These are phyloP conservation scores for Epichloe scottii DNA, from an alignment of 2,329 filamentous ascomycete genomes.

Conservation along the genomic window DNA sequence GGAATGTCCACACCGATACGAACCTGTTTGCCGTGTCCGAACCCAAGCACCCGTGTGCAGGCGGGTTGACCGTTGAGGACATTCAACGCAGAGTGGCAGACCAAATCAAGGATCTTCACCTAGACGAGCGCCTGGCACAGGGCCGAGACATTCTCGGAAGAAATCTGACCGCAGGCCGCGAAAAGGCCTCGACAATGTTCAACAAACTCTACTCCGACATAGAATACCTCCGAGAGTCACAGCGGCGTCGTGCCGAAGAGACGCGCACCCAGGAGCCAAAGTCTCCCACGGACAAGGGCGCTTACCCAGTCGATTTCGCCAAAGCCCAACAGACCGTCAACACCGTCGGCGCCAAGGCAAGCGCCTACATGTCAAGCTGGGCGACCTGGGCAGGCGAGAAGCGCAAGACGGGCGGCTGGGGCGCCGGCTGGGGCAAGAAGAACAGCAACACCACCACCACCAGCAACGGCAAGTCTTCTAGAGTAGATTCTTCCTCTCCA, in stretches of 20 bases:
- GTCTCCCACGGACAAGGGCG: slow-evolving; percentile 5
- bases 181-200: slow-evolving; percentile 78
- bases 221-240: slow-evolving; percentile 44
- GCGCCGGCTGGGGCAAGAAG: slow-evolving; percentile 26
- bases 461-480: slow-evolving; percentile 16
- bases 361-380: slow-evolving; percentile 57
- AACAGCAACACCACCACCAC: background rate
- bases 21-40: slow-evolving; percentile 92
- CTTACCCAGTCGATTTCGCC: slow-evolving; percentile 17
- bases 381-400: slow-evolving; percentile 64
- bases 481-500: slow-evolving; percentile 20
- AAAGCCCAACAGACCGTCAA: slow-evolving; percentile 34
- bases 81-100: slow-evolving; percentile 80
- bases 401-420: slow-evolving; percentile 43
- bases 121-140: slow-evolving; percentile 79
- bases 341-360: slow-evolving; percentile 42
- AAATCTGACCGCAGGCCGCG: slow-evolving; percentile 75
- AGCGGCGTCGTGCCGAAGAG: slow-evolving; percentile 30
- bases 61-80: slow-evolving; percentile 86
- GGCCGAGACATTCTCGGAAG: slow-evolving; percentile 78
- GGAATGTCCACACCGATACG: slow-evolving; percentile 66
- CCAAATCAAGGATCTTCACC: slow-evolving; percentile 85
- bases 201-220: slow-evolving; percentile 85
- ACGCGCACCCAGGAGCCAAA: slow-evolving; percentile 12
- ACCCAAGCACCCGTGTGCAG: slow-evolving; percentile 84